Conservation (phyloP, 208 protist genomes). For the Trypanosoma avium region DNA sequence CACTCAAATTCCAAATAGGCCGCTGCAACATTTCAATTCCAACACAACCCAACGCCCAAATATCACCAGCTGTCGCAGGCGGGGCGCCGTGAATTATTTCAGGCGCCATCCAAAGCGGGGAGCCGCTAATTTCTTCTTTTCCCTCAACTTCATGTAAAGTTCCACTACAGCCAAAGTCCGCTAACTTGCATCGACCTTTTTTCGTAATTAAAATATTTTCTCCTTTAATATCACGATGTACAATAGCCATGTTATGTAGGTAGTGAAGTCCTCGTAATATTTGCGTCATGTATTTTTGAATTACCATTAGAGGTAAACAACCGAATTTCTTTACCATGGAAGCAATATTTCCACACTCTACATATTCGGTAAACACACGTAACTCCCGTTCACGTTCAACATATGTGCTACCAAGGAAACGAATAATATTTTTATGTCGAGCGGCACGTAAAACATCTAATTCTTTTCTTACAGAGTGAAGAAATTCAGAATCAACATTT, state of each 20-base stretch:
- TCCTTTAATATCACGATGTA: constrained; percentile 82
- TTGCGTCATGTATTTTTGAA: constrained; percentile 74
- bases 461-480: constrained; percentile 52
- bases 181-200: constrained; percentile 63
- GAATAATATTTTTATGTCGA: constrained; percentile 72
- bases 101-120: constrained; percentile 80
- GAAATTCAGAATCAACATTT: constrained; percentile 29
- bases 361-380: constrained; percentile 77
- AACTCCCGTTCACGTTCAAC: constrained; percentile 38
- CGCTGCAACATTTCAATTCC: constrained; percentile 82
- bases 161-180: constrained; percentile 77
- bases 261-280: constrained; percentile 67
- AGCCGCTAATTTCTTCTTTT: constrained; percentile 28
- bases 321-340: constrained; percentile 63
- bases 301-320: constrained; percentile 48
- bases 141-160: constrained; percentile 22
- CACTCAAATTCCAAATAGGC: constrained; percentile 37
- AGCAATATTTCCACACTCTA: constrained; percentile 70
- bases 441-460: constrained; percentile 57
- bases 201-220: constrained; percentile 83
- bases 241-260: constrained; percentile 69
- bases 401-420: constrained; percentile 62
- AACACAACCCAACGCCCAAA: constrained; percentile 81
- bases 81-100: constrained; percentile 59
- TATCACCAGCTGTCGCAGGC: constrained; percentile 39